Evolutionary conservation across 164 flowering plant species (phyloP).

Genomic region (Brasenia schreberi): DNA sequence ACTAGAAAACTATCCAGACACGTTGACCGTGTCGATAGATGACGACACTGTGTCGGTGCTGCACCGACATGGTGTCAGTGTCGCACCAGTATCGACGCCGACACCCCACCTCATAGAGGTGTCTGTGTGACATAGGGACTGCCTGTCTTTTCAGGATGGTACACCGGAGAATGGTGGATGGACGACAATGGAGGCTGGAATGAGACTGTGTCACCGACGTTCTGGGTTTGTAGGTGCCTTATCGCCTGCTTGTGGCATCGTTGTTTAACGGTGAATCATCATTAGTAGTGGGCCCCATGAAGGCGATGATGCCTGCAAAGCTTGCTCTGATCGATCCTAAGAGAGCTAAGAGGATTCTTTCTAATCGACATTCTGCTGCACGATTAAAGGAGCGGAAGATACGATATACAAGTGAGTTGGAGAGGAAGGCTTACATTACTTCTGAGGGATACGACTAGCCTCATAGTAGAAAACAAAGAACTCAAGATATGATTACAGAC

Average conservation of each 20-base stretch:
- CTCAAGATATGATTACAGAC: conserved; percentile 83
- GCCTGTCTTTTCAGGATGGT: conserved; percentile 22
- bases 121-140: conserved; percentile 17
- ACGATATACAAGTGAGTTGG: conserved; percentile 37
- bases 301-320: conserved; percentile 14
- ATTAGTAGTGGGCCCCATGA: conserved; percentile 21
- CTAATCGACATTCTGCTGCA: conserved; percentile 93
- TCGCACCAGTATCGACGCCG: too few species aligned
- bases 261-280: conserved; percentile 18
- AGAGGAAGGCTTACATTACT: conserved; percentile 38
- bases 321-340: conserved; percentile 13
- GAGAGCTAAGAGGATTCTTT: conserved; percentile 42
- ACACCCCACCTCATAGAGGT: too few species aligned
- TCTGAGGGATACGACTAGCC: conserved; percentile 80
- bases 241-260: conserved; percentile 2
- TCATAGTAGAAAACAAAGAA: conserved; percentile 76
- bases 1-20: too few species aligned
- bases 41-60: too few species aligned
- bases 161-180: conserved; percentile 16
- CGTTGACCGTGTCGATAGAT: too few species aligned
- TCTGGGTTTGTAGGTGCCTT: conserved; percentile 65
- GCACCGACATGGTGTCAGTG: too few species aligned
- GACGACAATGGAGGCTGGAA: conserved; percentile 2
- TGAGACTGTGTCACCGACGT: conserved; percentile 42
- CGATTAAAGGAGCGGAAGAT: conserved; percentile 88